Conservation (phyloP, 257 asterid genomes). For the Cinchona pubescens region DNA sequence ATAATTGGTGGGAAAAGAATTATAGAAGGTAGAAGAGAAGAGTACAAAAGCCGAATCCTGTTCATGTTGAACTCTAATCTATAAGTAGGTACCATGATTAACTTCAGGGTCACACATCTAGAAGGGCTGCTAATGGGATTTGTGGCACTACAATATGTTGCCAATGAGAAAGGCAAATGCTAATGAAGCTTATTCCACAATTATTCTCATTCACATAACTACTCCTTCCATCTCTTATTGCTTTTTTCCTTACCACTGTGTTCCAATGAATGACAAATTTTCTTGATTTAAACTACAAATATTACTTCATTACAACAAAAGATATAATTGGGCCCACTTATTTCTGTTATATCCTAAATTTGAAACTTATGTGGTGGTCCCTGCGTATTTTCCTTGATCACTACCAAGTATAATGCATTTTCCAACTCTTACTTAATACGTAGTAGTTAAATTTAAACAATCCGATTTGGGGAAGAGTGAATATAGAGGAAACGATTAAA, state of each 20-base stretch:
- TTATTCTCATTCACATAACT: neutral
- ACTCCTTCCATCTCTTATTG: neutral
- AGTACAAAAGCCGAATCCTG: neutral
- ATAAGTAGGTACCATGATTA: neutral
- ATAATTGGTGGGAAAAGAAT: neutral
- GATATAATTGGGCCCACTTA: neutral
- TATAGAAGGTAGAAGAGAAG: neutral
- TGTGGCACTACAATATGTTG: neutral
- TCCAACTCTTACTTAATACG: neutral
- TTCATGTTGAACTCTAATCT: neutral
- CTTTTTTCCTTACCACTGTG: neutral
- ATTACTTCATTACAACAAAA: neutral
- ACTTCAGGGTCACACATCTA: neutral
- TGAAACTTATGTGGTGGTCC: neutral
- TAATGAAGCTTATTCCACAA: neutral
- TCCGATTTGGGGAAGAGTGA: neutral
- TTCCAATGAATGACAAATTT: neutral
- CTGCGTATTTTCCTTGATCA: too few species aligned
- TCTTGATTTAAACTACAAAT: neutral
- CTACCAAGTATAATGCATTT: too few species aligned
- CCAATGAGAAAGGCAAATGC: neutral
- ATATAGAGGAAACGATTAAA: too few species aligned
- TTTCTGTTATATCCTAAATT: neutral
- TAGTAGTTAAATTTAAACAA: neutral
- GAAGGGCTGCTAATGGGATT: neutral